Conservation (phyloP, 805 yeast genomes). For the Candida patagonica region DNA sequence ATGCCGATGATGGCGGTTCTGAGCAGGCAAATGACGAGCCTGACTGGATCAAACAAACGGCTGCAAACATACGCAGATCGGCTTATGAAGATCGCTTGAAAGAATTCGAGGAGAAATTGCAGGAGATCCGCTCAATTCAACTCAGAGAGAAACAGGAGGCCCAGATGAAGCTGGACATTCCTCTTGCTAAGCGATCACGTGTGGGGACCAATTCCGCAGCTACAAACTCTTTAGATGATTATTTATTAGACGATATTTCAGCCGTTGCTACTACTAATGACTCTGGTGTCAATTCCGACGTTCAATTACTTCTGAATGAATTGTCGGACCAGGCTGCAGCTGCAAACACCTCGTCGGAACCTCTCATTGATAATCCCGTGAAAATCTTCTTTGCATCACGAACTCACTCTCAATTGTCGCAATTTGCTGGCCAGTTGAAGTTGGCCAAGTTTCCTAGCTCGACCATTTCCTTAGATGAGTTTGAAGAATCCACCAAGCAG, state of each 20-base stretch:
- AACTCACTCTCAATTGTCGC: conserved; percentile 83
- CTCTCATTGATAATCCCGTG: conserved; percentile 25
- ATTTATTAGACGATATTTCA: conserved; percentile 29
- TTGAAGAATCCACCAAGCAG: conserved; percentile 50
- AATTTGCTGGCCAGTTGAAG: conserved; percentile 64
- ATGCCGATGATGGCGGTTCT: conserved; percentile 22
- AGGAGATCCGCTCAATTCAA: conserved; percentile 11
- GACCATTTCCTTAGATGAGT: conserved; percentile 16
- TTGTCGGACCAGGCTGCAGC: conserved; percentile 22
- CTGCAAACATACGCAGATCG: conserved; percentile 20
- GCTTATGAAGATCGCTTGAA: conserved; percentile 15
- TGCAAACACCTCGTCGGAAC: conserved; percentile 14
- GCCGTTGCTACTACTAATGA: conserved; percentile 14
- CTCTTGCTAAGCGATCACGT: conserved; percentile 12
- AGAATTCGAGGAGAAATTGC: conserved; percentile 19
- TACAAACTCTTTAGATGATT: conserved; percentile 6
- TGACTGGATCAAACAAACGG: conserved; percentile 50
- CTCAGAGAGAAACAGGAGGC: conserved; percentile 9
- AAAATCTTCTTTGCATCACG: conserved; percentile 69
- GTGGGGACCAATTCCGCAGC: conserved; percentile 9
- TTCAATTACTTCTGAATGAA: conserved; percentile 38
- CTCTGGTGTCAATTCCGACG: conserved; percentile 34
- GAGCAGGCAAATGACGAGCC: conserved; percentile 45
- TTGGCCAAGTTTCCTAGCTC: conserved; percentile 59
- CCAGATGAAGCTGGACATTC: conserved; percentile 4